These are phyloP conservation scores for Neonectria faginata DNA, from an alignment of 2,329 filamentous ascomycete genomes.

Conservation along the genomic window DNA sequence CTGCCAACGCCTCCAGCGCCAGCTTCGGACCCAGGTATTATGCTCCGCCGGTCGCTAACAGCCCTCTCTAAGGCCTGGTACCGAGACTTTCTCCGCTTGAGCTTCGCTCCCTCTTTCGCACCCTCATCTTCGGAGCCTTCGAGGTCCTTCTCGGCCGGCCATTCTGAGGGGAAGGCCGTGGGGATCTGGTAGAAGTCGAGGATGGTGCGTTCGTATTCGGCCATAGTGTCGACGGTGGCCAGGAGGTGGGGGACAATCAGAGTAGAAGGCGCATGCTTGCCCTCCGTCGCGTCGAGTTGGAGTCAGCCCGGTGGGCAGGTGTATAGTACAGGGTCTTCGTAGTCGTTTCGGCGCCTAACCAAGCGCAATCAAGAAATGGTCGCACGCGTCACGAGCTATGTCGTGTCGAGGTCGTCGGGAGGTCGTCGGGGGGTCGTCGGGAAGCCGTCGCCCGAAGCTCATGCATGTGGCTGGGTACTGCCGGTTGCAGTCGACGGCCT, in stretches of 20 bases:
- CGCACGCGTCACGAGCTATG: constrained; percentile 13
- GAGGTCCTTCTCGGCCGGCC: constrained; percentile 84
- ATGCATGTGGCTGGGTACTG: constrained; percentile 25
- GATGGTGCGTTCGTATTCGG: constrained; percentile 80
- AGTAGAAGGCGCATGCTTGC: constrained; percentile 25
- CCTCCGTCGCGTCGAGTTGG: constrained; percentile 6
- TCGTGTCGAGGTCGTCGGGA: constrained; percentile 9
- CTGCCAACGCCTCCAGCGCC: constrained; percentile 76
- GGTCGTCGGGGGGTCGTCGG: constrained; percentile 18
- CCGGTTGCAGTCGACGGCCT: constrained; percentile 16
- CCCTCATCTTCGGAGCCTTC: constrained; percentile 74
- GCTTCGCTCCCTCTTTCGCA: constrained; percentile 59
- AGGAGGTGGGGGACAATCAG: constrained; percentile 32
- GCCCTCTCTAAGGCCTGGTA: constrained; percentile 87
- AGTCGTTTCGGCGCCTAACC: too few relatives aligned
- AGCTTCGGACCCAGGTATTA: constrained; percentile 76
- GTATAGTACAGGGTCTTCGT: background rate
- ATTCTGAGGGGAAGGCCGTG: constrained; percentile 81
- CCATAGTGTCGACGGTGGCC: constrained; percentile 57
- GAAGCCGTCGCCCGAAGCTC: constrained; percentile 14
- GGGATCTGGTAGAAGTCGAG: constrained; percentile 91
- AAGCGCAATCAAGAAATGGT: background rate
- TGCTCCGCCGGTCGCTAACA: constrained; percentile 74
- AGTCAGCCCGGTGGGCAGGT: background rate
- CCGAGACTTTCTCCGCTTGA: constrained; percentile 76